These are phyloP conservation scores for Spiraea crenata DNA, from an alignment of 331 rosid species.

Conservation along the genomic window DNA sequence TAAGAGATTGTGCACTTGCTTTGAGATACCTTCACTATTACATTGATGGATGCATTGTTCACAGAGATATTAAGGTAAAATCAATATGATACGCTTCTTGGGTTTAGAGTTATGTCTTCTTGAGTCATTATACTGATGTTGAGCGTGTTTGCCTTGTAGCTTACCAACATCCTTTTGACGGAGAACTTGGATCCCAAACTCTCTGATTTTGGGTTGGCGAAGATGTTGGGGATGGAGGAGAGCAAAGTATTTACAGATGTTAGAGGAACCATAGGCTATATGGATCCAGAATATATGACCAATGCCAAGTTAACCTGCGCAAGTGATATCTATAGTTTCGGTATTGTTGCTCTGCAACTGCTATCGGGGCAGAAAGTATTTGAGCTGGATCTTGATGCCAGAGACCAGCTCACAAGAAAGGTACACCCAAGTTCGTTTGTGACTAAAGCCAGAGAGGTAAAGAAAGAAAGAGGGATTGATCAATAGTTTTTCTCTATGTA, in stretches of 20 bases:
- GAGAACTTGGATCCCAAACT: constrained; percentile 66
- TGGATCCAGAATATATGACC: constrained; percentile 97
- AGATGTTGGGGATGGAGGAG: constrained; percentile 69
- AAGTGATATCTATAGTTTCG: constrained; percentile 83
- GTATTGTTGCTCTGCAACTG: constrained; percentile 74
- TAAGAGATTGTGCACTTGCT: constrained; percentile 77
- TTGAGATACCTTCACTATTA: constrained; percentile 74
- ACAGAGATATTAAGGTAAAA: constrained; percentile 85
- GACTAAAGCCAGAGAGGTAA: not conserved
- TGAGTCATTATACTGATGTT: not conserved
- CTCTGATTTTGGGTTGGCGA: constrained; percentile 86
- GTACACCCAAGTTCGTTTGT: constrained; percentile 21
- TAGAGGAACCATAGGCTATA: constrained; percentile 88
- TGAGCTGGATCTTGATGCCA: constrained; percentile 73
- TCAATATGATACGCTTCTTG: not conserved
- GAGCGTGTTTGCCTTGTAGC: constrained; percentile 34
- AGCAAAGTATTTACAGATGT: constrained; percentile 83
- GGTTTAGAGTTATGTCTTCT: not conserved
- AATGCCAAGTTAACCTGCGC: constrained; percentile 80
- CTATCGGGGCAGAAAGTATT: constrained; percentile 80
- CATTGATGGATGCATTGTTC: constrained; percentile 82
- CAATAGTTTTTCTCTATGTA: constrained; percentile 16
- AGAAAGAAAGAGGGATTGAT: not conserved
- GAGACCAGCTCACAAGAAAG: constrained; percentile 89
- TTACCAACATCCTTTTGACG: constrained; percentile 79